Evolutionary conservation across 2,329 filamentous ascomycete species (phyloP).

Genomic region (Cryphonectria radicalis): DNA sequence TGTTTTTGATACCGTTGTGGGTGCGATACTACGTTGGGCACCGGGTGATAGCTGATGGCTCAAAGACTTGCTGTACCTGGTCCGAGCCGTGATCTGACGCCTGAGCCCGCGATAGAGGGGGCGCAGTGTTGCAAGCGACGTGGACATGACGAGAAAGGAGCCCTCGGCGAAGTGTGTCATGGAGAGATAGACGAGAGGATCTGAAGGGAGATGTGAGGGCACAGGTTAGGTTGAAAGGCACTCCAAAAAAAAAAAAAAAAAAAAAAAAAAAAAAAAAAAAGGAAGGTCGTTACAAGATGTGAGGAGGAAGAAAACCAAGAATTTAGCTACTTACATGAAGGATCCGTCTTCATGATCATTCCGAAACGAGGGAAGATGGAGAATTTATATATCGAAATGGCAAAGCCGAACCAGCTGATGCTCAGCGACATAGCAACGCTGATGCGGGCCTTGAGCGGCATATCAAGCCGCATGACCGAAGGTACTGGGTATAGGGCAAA

Average conservation of each 20-base stretch:
- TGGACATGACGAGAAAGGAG: conserved; percentile 25
- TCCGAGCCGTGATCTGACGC: conserved; percentile 6
- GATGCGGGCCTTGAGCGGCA: conserved; percentile 36
- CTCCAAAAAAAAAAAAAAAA: conserved; percentile 32
- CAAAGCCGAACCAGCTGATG: conserved; percentile 35
- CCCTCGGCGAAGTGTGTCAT: conserved; percentile 35
- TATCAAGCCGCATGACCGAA: conserved; percentile 39
- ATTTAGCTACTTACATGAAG: conserved; percentile 35
- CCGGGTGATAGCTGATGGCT: background rate
- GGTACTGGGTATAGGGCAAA: conserved; percentile 40
- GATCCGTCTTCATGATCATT: conserved; percentile 33
- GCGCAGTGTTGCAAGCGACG: conserved; percentile 26
- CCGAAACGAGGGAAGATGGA: conserved; percentile 35
- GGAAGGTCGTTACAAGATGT: conserved; percentile 1
- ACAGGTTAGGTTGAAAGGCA: background rate
- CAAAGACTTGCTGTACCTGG: background rate
- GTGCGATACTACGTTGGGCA: background rate
- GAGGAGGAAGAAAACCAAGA: background rate
- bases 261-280: conserved; percentile 29
- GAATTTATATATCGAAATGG: conserved; percentile 38
- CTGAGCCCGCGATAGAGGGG: conserved; percentile 24
- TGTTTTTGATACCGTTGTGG: background rate
- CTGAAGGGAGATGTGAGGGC: conserved; percentile 11
- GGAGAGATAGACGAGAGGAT: conserved; percentile 36
- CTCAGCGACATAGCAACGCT: conserved; percentile 35